Conservation (phyloP, 345 rosid genomes). For the Mallotus nudiflorus region DNA sequence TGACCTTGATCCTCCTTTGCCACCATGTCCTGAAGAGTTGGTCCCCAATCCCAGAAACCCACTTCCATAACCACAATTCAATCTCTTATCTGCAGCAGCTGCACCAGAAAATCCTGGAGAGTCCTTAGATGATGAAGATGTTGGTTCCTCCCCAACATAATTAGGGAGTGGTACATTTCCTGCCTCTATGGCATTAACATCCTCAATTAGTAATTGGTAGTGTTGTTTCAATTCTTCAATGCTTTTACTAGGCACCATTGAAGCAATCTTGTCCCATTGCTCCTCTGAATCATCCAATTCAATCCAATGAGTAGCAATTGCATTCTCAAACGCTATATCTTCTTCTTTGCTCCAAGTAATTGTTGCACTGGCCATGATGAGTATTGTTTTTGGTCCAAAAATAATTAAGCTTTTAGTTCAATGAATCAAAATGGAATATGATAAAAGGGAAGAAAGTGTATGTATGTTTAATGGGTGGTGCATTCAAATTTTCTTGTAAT, state of each 20-base stretch:
- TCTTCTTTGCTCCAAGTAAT: conserved; percentile 76
- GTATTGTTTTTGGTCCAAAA: background rate
- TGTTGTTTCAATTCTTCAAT: conserved; percentile 61
- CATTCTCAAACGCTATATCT: conserved; percentile 76
- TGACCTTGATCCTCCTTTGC: conserved; percentile 56
- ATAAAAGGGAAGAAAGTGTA: conserved; percentile 7
- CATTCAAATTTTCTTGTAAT: conserved; percentile 12
- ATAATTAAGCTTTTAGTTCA: background rate
- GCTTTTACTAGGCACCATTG: conserved; percentile 63
- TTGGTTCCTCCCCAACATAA: conserved; percentile 47
- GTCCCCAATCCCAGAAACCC: conserved; percentile 50
- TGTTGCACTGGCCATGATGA: conserved; percentile 46
- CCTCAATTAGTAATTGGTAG: conserved; percentile 58
- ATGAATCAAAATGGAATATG: background rate
- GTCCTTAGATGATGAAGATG: conserved; percentile 51
- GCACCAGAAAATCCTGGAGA: conserved; percentile 37
- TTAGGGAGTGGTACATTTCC: conserved; percentile 67
- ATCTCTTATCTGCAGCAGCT: conserved; percentile 38
- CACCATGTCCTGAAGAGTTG: conserved; percentile 52
- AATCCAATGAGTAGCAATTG: conserved; percentile 67
- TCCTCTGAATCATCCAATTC: conserved; percentile 44
- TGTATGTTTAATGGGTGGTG: conserved; percentile 11
- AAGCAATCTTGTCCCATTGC: conserved; percentile 66
- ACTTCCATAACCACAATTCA: conserved; percentile 39
- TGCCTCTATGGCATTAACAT: conserved; percentile 67